These are phyloP conservation scores for Scorias spongiosa DNA, from an alignment of 2,329 filamentous ascomycete genomes.

Conservation along the genomic window DNA sequence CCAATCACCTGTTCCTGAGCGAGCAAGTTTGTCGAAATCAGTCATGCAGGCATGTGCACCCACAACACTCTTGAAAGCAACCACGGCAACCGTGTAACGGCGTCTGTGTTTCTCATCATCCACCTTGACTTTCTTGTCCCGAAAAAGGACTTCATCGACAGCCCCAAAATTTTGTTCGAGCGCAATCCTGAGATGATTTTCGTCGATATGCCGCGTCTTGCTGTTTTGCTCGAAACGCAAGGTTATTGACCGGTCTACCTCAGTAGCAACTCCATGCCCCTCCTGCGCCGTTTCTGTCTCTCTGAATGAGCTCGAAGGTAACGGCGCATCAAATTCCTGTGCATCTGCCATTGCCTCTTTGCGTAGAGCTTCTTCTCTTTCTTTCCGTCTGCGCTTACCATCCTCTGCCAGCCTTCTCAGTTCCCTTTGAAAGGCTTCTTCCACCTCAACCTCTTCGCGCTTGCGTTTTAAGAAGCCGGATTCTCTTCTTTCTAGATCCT, in stretches of 20 bases:
- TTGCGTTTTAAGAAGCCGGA: constrained; percentile 31
- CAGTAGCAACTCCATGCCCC: constrained; percentile 25
- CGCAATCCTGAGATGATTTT: constrained; percentile 29
- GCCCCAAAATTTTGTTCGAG: constrained; percentile 39
- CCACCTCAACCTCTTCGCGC: constrained; percentile 30
- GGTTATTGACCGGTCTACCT: constrained; percentile 43
- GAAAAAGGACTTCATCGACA: constrained; percentile 40
- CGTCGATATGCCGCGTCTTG: constrained; percentile 24
- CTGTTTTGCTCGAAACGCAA: constrained; percentile 27
- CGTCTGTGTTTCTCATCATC: constrained; percentile 16
- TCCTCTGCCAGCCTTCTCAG: constrained; percentile 30
- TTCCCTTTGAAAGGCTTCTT: constrained; percentile 44
- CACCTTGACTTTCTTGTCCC: constrained; percentile 35
- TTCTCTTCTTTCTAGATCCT: constrained; percentile 72
- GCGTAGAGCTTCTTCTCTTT: constrained; percentile 37
- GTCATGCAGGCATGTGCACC: constrained; percentile 41
- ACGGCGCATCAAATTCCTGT: constrained; percentile 13
- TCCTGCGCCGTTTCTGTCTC: not conserved
- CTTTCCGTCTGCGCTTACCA: constrained; percentile 39
- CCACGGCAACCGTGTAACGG: constrained; percentile 32
- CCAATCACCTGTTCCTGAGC: constrained; percentile 27
- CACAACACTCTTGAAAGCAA: constrained; percentile 43
- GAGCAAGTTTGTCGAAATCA: constrained; percentile 24
- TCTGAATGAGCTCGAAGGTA: not conserved
- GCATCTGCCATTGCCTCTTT: constrained; percentile 37